Percentiles rank a stretch among this genome's conserved stretches.
Conservation (phyloP, 345 rosid species). For the Murraya paniculata region DNA sequence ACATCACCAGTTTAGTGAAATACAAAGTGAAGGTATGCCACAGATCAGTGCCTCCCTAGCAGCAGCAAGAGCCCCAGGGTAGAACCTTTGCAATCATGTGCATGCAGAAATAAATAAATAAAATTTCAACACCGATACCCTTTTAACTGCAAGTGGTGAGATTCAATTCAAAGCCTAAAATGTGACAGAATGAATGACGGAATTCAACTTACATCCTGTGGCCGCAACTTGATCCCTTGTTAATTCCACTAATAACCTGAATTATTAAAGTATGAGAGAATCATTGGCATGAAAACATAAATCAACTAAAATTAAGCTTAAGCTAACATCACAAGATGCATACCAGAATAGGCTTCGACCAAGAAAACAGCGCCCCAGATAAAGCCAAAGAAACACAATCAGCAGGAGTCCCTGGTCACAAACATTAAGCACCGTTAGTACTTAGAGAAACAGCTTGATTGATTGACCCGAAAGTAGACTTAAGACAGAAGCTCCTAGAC, state of each 20-base stretch:
- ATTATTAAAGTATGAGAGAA: background rate
- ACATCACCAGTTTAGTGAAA: constrained; percentile 38
- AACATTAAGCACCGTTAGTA: background rate
- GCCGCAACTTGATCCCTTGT: constrained; percentile 44
- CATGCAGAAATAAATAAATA: background rate
- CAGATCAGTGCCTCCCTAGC: constrained; percentile 43
- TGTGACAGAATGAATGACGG: background rate
- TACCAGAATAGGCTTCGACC: constrained; percentile 46
- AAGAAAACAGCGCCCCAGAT: constrained; percentile 46
- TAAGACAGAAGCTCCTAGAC: too few relatives aligned
- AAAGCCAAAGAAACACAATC: constrained; percentile 55
- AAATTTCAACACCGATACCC: background rate
- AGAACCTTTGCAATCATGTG: constrained; percentile 27
- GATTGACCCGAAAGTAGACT: too few relatives aligned
- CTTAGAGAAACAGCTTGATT: too few relatives aligned
- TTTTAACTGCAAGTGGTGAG: background rate
- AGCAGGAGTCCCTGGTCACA: constrained; percentile 43
- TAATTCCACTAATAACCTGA: constrained; percentile 49
- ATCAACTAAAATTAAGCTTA: background rate
- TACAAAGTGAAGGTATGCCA: constrained; percentile 38
- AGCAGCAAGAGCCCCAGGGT: constrained; percentile 48
- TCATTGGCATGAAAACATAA: background rate
- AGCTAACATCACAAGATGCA: constrained; percentile 9
- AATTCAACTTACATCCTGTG: constrained; percentile 31
- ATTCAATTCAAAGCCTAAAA: background rate